Evolutionary conservation across 257 asterid genomes (phyloP), one percentile per base, ranked within the genome.

Genomic region (Capsicum pubescens): DNA sequence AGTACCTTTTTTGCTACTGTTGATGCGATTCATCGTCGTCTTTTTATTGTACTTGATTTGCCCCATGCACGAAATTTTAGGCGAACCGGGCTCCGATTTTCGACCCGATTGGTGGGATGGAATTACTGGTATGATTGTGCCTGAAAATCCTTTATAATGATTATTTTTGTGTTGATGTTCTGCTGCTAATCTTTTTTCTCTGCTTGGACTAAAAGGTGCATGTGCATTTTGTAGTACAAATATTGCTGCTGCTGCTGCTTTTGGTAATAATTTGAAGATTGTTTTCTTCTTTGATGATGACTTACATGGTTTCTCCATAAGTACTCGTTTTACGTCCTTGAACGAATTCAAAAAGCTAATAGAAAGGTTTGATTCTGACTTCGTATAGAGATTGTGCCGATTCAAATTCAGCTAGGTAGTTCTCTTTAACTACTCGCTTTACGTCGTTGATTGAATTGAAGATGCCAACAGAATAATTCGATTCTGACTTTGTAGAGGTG

Each of bases 31-130:
- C 48, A 82, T 14, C 0, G 46, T 26, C 8, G 26, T 35, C 66
- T 83, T 90, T 59, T 87, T 87, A 85, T 83, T 88, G 76, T 84
- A 84, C 80, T 91, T 91, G 88, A 91, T 87, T 36, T 89, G 91
- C 3, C 94, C 94, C 76, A 91, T 90, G 81, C 94, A 91, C 6
- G 94, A 90, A 2, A 91, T 85, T 87, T 88, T 91, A 1, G 94
- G 94, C 1, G 94, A 91, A 55, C 87, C 83, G 6, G 94, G 94
- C 55, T 91, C 93, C 16, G 90, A 83, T 32, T 77, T 90, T 69
- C 85, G 88, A 12, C 79, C 66, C 13, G 88, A 82, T 11, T 89
- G 87, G 63, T 91, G 91, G 36, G 84, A 70, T n/a, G 88, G 88
- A 48, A 86, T 81, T 1, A 74, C 59, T 0, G 90, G 82, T n/a